Evolutionary conservation across 345 rosid genomes (phyloP).

Genomic region (Raphanus sativus): DNA sequence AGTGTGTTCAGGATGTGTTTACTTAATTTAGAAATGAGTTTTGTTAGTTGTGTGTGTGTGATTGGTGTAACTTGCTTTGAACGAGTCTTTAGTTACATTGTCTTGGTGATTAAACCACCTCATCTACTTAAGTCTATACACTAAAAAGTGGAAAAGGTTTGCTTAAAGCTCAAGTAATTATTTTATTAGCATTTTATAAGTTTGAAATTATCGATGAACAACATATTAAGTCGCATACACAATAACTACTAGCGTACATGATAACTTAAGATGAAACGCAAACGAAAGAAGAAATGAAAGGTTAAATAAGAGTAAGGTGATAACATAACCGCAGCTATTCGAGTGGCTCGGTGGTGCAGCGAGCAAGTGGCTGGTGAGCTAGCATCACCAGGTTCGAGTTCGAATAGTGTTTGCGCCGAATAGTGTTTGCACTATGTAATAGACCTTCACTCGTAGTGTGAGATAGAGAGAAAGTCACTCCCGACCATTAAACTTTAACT

Average conservation of each 20-base stretch:
- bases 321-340: neutral
- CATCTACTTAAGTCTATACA: conserved; percentile 9
- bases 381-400: conserved; percentile 41
- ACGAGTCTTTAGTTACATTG: conserved; percentile 38
- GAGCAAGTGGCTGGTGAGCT: neutral
- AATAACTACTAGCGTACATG: neutral
- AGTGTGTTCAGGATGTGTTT: conserved; percentile 28
- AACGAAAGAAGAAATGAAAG: neutral
- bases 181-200: neutral
- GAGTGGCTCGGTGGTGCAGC: conserved; percentile 21
- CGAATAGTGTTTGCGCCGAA: neutral
- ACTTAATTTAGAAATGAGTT: conserved; percentile 33
- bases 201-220: neutral
- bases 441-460: neutral
- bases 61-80: conserved; percentile 32
- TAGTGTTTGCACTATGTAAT: neutral
- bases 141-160: neutral
- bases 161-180: neutral
- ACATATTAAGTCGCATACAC: neutral
- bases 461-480: neutral
- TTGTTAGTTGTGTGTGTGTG: conserved; percentile 20
- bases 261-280: neutral
- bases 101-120: conserved; percentile 22
- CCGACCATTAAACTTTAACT: neutral
- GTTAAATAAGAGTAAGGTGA: neutral